phyloP scores from a whole-genome alignment of 805 yeast species.

The Metschnikowia corniflorae region DNA sequence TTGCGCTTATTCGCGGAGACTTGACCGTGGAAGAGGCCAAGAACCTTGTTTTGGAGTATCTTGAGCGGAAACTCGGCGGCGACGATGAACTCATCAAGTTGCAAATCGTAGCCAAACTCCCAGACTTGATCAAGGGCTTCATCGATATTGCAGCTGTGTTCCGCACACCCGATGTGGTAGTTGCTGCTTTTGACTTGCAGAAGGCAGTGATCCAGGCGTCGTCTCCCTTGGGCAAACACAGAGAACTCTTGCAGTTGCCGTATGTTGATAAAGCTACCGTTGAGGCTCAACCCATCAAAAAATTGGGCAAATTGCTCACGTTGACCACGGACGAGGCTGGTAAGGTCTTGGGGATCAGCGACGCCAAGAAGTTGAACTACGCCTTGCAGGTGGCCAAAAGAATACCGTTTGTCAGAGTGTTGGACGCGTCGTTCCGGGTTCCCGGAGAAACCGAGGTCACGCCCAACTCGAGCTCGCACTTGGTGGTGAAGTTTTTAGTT shows the following conservation, averaged over 20 bases:
- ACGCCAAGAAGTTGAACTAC: slow-evolving; percentile 41
- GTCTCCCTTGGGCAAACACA: slow-evolving; percentile 46
- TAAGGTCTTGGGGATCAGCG: slow-evolving; percentile 52
- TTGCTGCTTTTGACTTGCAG: slow-evolving; percentile 60
- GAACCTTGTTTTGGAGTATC: slow-evolving; percentile 51
- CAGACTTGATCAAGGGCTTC: slow-evolving; percentile 64
- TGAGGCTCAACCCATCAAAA: slow-evolving; percentile 44
- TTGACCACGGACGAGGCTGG: slow-evolving; percentile 53
- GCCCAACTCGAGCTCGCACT: slow-evolving; percentile 60
- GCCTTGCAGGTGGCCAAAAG: slow-evolving; percentile 55
- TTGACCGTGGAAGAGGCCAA: slow-evolving; percentile 46
- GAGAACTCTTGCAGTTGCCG: slow-evolving; percentile 80
- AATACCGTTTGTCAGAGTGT: slow-evolving; percentile 65
- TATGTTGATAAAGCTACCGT: slow-evolving; percentile 53
- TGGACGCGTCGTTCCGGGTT: slow-evolving; percentile 72
- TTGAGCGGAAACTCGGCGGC: slow-evolving; percentile 46
- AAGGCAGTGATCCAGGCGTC: slow-evolving; percentile 77
- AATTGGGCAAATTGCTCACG: slow-evolving; percentile 67
- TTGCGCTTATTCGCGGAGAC: slow-evolving; percentile 39
- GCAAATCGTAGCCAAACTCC: slow-evolving; percentile 58
- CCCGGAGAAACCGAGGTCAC: slow-evolving; percentile 82
- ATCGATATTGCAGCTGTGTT: slow-evolving; percentile 80
- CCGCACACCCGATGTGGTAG: slow-evolving; percentile 64
- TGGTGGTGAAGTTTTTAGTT: slow-evolving; percentile 70
- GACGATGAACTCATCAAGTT: slow-evolving; percentile 40